Percentiles rank a stretch among this genome's conserved stretches.
These are phyloP conservation scores for Wickerhamiella dianesei DNA, from an alignment of 805 yeast species.

Conservation along the genomic window DNA sequence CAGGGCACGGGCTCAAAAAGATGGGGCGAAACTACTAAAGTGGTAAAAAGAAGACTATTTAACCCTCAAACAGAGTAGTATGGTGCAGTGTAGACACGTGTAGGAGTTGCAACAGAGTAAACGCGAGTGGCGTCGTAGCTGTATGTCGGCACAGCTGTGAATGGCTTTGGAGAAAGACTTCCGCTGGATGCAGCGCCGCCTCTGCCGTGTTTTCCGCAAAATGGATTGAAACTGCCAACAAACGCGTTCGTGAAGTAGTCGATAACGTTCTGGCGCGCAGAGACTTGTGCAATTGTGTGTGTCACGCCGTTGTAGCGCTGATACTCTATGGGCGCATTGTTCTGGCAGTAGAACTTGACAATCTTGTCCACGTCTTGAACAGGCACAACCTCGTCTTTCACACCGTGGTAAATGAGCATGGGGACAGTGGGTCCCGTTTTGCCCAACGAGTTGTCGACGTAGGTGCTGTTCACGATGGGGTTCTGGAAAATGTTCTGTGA, in stretches of 20 bases:
- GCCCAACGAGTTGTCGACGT: conserved; percentile 17
- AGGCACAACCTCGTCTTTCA: conserved; percentile 18
- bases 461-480: conserved; percentile 9
- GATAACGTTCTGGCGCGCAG: conserved; percentile 4
- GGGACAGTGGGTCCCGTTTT: conserved; percentile 15
- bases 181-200: background rate
- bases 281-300: conserved; percentile 8
- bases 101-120: background rate
- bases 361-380: conserved; percentile 11
- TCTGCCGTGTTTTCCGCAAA: background rate
- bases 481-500: conserved; percentile 12
- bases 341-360: conserved; percentile 16
- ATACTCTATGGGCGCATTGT: conserved; percentile 17
- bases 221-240: conserved; percentile 1
- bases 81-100: background rate
- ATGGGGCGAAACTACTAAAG: no score
- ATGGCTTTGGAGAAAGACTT: background rate
- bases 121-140: background rate
- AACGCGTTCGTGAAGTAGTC: conserved; percentile 8
- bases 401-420: conserved; percentile 20
- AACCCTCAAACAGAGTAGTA: background rate
- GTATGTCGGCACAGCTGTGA: background rate
- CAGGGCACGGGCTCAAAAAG: no score
- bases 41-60: no score
- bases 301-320: conserved; percentile 8